Conservation (phyloP, 1,284 basidiomycete species). For the Malassezia furfur region DNA sequence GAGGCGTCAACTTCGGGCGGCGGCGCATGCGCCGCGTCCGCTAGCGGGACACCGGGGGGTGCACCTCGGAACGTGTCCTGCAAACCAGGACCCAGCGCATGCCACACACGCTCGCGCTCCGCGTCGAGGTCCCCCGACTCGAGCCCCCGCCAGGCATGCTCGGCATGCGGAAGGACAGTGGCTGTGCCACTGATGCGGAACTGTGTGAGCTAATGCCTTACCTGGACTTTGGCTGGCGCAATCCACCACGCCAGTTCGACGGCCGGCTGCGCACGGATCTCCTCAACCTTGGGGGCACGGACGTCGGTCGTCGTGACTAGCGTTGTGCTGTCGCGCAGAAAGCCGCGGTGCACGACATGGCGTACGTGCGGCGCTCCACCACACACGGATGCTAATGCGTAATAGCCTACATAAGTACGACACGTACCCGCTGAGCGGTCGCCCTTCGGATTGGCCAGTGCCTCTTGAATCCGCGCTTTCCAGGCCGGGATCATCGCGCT, state of each 20-base stretch:
- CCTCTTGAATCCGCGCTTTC: not conserved
- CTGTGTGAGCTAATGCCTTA: not conserved
- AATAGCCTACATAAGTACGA: constrained; percentile 1
- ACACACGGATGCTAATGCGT: constrained; percentile 4
- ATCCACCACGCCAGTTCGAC: constrained; percentile 16
- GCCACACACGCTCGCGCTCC: constrained; percentile 10
- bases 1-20: not conserved
- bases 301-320: constrained; percentile 12
- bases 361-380: constrained; percentile 7
- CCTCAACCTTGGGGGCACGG: constrained; percentile 4
- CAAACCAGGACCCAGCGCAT: not conserved
- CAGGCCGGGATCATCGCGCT: not conserved
- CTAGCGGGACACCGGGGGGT: not conserved
- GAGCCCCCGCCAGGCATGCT: not conserved
- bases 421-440: constrained; percentile 4
- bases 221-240: constrained; percentile 2
- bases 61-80: constrained; percentile 6
- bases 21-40: not conserved
- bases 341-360: constrained; percentile 15
- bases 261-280: constrained; percentile 1
- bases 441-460: not conserved
- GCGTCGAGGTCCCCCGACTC: not conserved
- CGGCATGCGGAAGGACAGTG: not conserved
- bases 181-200: constrained; percentile 15
- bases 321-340: constrained; percentile 1